Percentiles rank a stretch among this genome's conserved stretches.
Conservation (phyloP, 23 red algal genomes). For the Gracilaria domingensis region DNA sequence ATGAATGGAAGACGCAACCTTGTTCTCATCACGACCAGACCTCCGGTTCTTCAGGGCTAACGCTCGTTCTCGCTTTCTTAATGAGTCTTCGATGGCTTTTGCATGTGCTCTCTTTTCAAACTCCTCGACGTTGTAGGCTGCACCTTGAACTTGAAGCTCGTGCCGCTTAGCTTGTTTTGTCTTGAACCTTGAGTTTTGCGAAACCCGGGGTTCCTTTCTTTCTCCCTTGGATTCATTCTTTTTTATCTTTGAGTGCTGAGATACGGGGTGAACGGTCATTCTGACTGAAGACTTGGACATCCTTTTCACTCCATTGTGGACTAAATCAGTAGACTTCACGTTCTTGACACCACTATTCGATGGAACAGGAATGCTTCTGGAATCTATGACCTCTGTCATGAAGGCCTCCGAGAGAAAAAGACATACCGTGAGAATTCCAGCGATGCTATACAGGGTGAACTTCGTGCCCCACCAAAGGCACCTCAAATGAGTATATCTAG, state of each 20-base stretch:
- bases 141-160: not conserved
- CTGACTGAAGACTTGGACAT: conserved; percentile 8
- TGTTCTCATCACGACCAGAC: not conserved
- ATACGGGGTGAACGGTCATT: conserved; percentile 1
- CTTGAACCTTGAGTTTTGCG: not conserved
- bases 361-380: not conserved
- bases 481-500: not conserved
- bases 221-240: not conserved
- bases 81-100: conserved; percentile 35
- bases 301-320: not conserved
- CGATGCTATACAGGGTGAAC: conserved; percentile 1
- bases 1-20: not conserved
- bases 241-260: too few relatives aligned
- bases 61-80: conserved; percentile 34
- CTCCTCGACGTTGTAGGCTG: conserved; percentile 30
- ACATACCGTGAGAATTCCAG: conserved; percentile 4
- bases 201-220: not conserved
- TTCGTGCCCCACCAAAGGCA: conserved; percentile 14
- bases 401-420: conserved; percentile 36
- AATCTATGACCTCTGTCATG: conserved; percentile 7
- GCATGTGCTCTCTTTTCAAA: conserved; percentile 33
- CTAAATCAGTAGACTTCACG: not conserved
- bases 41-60: not conserved
- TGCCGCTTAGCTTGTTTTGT: too few relatives aligned
- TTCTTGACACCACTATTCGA: not conserved